Evolutionary conservation across 169 alveolate species (phyloP).

Genomic region (Prorocentrum cordatum): DNA sequence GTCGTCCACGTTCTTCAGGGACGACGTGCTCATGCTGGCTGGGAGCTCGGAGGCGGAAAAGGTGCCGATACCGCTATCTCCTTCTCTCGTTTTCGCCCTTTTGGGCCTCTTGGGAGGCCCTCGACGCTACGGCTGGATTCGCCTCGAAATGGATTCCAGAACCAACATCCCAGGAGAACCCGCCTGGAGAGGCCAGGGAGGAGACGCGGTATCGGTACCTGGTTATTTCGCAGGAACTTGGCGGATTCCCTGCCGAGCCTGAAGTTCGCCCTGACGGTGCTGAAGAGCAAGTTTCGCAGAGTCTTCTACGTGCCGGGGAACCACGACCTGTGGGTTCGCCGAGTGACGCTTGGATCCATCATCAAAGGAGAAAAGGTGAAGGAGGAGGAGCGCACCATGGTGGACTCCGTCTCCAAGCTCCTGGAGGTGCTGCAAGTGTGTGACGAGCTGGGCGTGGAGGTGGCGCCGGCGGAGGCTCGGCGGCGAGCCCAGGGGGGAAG

Average conservation of each 20-base stretch:
- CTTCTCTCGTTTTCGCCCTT: no score
- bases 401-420: conserved; percentile 39
- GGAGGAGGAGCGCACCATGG: conserved; percentile 14
- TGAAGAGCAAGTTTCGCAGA: conserved; percentile 61
- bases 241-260: conserved; percentile 39
- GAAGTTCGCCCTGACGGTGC: conserved; percentile 38
- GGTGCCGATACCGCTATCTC: background rate
- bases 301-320: conserved; percentile 57
- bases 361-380: conserved; percentile 33
- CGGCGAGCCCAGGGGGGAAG: background rate
- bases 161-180: no score
- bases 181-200: no score
- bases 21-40: conserved; percentile 54
- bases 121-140: background rate
- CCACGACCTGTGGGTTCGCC: conserved; percentile 54
- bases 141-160: background rate
- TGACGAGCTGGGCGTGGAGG: conserved; percentile 44
- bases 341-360: conserved; percentile 44
- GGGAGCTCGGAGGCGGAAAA: background rate
- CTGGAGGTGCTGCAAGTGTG: conserved; percentile 66
- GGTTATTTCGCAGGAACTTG: no score
- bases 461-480: conserved; percentile 31
- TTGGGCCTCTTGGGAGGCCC: background rate
- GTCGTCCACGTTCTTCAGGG: conserved; percentile 47
- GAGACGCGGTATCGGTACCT: no score